A percentile compares a stretch with the other conserved stretches of the same genome.
These are phyloP conservation scores for Apiospora hydei DNA, from an alignment of 2,329 filamentous ascomycete species.

Conservation along the genomic window DNA sequence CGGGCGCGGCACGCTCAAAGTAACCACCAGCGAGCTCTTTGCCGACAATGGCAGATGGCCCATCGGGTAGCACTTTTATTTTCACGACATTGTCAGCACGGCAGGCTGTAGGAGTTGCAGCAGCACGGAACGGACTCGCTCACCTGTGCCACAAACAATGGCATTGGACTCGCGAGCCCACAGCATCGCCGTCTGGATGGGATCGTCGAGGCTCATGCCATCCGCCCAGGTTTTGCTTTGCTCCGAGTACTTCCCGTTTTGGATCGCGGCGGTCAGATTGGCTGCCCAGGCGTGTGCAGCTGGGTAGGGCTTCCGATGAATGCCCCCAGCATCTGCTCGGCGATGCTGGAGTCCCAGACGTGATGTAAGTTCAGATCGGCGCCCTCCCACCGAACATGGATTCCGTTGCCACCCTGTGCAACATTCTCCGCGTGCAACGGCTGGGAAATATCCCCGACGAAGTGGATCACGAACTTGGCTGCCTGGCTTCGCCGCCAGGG, in stretches of 20 bases:
- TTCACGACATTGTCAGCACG: conserved; percentile 27
- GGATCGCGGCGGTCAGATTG: conserved; percentile 62
- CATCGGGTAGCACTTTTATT: conserved; percentile 65
- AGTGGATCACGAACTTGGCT: conserved; percentile 72
- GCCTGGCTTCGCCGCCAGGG: conserved; percentile 61
- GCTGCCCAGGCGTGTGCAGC: conserved; percentile 63
- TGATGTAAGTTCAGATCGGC: conserved; percentile 70
- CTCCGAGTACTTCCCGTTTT: conserved; percentile 59
- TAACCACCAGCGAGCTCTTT: conserved; percentile 70
- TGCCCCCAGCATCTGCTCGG: conserved; percentile 68
- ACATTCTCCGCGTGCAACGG: conserved; percentile 69
- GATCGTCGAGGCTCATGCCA: conserved; percentile 62
- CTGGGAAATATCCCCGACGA: conserved; percentile 75
- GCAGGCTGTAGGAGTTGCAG: too few species aligned
- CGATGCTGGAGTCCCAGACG: conserved; percentile 76
- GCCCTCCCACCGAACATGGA: conserved; percentile 68
- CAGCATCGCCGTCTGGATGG: conserved; percentile 61
- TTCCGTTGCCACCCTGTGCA: conserved; percentile 69
- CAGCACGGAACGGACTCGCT: conserved; percentile 34
- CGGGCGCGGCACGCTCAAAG: conserved; percentile 67
- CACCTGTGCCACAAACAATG: conserved; percentile 68
- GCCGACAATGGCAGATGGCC: conserved; percentile 62
- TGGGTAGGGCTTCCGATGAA: conserved; percentile 55
- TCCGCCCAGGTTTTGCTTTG: conserved; percentile 62
- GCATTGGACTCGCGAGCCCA: conserved; percentile 72